Evolutionary conservation across 768 basidiomycete genomes (phyloP), one percentile per base, ranked within the genome.

Genomic region (Panaeolus papilionaceus): DNA sequence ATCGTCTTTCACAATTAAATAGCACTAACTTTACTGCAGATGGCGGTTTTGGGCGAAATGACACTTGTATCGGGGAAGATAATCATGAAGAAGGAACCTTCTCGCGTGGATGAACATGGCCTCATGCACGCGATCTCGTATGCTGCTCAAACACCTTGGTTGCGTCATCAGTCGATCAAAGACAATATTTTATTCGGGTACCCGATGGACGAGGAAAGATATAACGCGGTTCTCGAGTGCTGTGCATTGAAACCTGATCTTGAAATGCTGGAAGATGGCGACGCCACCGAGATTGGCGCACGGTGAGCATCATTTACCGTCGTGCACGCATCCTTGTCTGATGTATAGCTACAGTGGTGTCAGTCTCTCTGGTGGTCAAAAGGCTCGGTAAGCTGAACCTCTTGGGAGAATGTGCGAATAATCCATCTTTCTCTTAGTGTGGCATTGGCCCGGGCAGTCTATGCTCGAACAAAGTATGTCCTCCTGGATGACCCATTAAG

Each of bases 221-320:
- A 96, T 70, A 79, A 90, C 10, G 82, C 81, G 0, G 93, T 95
- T 33, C 75, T 96, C n/a, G 90, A 94, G 63, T 91, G 88, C 14
- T 98, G 96, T 73, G 95, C 95, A 0, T 77, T 99, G 64, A 80
- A 75, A 37, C 88, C 92, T 0, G 97, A 99, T 80, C 77, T 99
- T 66, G 87, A 91, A 5, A 85, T 95, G 11, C 77, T 98, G 1
- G 93, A 96, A 66, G 90, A 96, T 72, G 97, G 97, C 0, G 95
- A 94, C 73, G 80, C 78, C 65, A 95, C 94, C 1, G 92, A 94
- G 78, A 93, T 96, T 70, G 94, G 94, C 14, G 89, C 88, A 14
- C 82, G 89, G 83, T 86, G 62, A 12, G 81, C 73, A 18, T 39
- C 5, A 44, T 65, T 23, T 33, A 10, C 18, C 33, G 26, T 18